Evolutionary conservation across 2,329 filamentous ascomycete genomes (phyloP), one percentile per base, ranked within the genome.

Genomic region (Ceratocystis destructans): DNA sequence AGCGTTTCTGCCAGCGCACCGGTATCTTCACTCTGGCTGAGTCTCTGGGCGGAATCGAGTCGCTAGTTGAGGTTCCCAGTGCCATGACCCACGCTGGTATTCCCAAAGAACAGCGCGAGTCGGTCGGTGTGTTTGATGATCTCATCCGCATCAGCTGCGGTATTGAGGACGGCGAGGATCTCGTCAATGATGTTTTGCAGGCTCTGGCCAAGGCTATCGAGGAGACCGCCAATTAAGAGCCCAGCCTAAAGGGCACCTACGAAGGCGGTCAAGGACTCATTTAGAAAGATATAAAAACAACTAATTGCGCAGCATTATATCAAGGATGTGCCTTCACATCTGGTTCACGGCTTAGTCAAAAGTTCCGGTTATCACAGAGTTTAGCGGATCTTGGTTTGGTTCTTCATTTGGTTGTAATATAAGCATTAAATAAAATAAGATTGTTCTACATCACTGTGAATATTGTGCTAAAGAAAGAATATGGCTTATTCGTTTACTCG

Each of bases 71-170:
- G 78, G 84, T 99, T 2, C 94, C 94, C 25, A 89, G 89, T 72
- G 89, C 86, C 77, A 99, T 99, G 94, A 99, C 94, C 20, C 94
- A 99, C 76, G 89, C 91, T 28, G 94, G 93, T 68, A 99, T 99
- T 70, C 94, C 94, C 62, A 85, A 83, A 74, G 91, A 91, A 69
- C 86, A 96, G 79, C 83, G 94, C 67, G 94, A 99, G 81, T 88
- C 87, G 2, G 91, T 94, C 0, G 94, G 94, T 69, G 91, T 99
- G 41, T 97, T 87, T 73, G 94, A 99, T 74, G 94, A 99, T 75
- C 82, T 99, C 6, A 89, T 99, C 37, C 84, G 94, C 70, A 81
- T 99, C 68, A 96, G 90, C 81, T 96, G 91, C 74, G 94, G 94
- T 72, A 85, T 99, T 66, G 94, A 99, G 78, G 94, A 99, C 73